phyloP scores from a whole-genome alignment of 331 rosid genomes.

The Arachis monticola region DNA sequence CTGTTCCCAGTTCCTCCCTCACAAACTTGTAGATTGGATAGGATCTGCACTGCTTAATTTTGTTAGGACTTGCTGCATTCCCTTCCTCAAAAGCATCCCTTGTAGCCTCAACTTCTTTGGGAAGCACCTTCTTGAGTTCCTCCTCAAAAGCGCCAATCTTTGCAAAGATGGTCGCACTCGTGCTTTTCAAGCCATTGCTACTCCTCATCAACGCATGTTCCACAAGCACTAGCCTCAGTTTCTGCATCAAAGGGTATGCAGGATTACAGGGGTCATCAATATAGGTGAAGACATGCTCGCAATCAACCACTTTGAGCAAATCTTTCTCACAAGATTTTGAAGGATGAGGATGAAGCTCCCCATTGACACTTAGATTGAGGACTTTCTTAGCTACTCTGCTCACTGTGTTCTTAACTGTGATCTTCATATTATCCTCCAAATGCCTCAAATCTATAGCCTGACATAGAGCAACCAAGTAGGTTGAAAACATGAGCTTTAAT shows the following conservation, averaged over 20 bases:
- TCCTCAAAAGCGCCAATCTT: conserved; percentile 50
- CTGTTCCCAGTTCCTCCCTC: conserved; percentile 44
- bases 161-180: conserved; percentile 26
- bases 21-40: conserved; percentile 46
- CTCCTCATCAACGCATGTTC: conserved; percentile 40
- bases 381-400: conserved; percentile 42
- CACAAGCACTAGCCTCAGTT: conserved; percentile 37
- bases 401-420: conserved; percentile 38
- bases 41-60: conserved; percentile 45
- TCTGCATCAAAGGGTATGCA: conserved; percentile 39
- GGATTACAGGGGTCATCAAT: conserved; percentile 45
- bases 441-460: conserved; percentile 55
- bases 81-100: conserved; percentile 39
- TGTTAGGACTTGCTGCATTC: conserved; percentile 35
- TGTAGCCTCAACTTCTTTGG: conserved; percentile 45
- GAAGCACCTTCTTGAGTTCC: conserved; percentile 44
- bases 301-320: conserved; percentile 42
- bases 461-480: conserved; percentile 40
- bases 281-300: conserved; percentile 41
- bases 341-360: conserved; percentile 42
- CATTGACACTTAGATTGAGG: conserved; percentile 30
- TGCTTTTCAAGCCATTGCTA: conserved; percentile 27
- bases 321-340: conserved; percentile 38
- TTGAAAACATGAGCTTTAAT: conserved; percentile 47
- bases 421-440: conserved; percentile 46